Evolutionary conservation across 2,329 filamentous ascomycete genomes (phyloP), one percentile per base, ranked within the genome.

Genomic region (Sporothrix variecibatus): DNA sequence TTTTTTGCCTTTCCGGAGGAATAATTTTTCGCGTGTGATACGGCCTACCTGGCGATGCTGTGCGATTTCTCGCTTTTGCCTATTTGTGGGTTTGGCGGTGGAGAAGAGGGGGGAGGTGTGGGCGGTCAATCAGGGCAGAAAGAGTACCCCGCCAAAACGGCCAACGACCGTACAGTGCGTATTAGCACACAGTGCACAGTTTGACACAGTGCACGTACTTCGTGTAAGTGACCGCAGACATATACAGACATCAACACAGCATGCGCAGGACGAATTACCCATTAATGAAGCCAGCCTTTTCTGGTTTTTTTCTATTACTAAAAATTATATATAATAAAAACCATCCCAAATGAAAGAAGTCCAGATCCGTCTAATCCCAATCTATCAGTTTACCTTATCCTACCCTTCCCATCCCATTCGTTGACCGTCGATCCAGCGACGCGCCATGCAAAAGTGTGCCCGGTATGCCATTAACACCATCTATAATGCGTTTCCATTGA

Each of bases 1-100:
- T 70, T 73, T 74, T 72, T 73, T 71, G 65, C 73, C 70, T 60
- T 73, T 72, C 71, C 71, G 71, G 73, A 72, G 64, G 53, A 75
- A 72, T 75, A 72, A 62, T 74, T 74, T 74, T 74, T 72, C 69
- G 73, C 40, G 38, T 28, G 70, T 53, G 46, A 46, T 46, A 40
- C 51, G 28, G 51, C 51, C 53, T 40, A 43, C 28, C 38, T 38
- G 69, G 26, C 49, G 60, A 65, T 72, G 68, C 73, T 74, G 72
- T 72, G 69, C 62, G 73, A 62, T 74, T 72, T 72, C 60, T 72
- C 38, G 38, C 43, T 67, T 67, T 67, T 40, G 38, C 62, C 34
- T 43, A 38, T 72, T 72, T 74, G 73, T 74, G 73, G 73, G 73
- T 69, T 69, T 74, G 40, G n/a, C 64, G 70, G 70, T n/a, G n/a